A percentile compares a stretch with the other conserved stretches of the same genome.
phyloP scores from a whole-genome alignment of 192 early-diverging fungal genomes.

The Entomortierella chlamydospora region DNA sequence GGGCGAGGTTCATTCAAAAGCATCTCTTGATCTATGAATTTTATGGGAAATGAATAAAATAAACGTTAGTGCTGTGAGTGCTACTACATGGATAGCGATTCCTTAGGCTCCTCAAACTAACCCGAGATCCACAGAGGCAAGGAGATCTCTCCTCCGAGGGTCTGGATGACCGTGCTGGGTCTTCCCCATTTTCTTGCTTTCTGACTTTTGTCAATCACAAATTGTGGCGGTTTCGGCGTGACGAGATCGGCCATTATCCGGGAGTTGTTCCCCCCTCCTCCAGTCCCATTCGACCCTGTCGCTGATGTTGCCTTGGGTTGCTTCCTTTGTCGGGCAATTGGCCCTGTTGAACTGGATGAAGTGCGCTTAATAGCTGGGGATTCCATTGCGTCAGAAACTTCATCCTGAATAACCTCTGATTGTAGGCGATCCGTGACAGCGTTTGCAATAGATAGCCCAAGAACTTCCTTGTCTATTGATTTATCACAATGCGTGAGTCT shows the following conservation, averaged over 20 bases:
- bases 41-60: too few relatives aligned
- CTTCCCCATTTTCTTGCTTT: conserved; percentile 44
- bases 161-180: conserved; percentile 20
- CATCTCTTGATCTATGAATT: conserved; percentile 55
- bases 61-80: too few relatives aligned
- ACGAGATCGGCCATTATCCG: not conserved
- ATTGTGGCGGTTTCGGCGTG: not conserved
- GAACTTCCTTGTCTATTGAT: not conserved
- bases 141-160: conserved; percentile 33
- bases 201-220: conserved; percentile 45
- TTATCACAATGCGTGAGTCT: too few relatives aligned
- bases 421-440: not conserved
- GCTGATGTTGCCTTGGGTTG: not conserved
- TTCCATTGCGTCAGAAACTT: not conserved
- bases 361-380: not conserved
- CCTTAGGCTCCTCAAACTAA: too few relatives aligned
- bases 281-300: not conserved
- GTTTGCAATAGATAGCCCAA: not conserved
- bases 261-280: not conserved
- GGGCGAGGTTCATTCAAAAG: conserved; percentile 43
- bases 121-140: conserved; percentile 46
- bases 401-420: not conserved
- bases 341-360: not conserved
- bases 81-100: too few relatives aligned
- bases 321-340: not conserved